Percentiles rank a stretch among this genome's conserved stretches.
phyloP scores from a whole-genome alignment of 352 stramenopile genomes.

The Albugo laibachii region DNA sequence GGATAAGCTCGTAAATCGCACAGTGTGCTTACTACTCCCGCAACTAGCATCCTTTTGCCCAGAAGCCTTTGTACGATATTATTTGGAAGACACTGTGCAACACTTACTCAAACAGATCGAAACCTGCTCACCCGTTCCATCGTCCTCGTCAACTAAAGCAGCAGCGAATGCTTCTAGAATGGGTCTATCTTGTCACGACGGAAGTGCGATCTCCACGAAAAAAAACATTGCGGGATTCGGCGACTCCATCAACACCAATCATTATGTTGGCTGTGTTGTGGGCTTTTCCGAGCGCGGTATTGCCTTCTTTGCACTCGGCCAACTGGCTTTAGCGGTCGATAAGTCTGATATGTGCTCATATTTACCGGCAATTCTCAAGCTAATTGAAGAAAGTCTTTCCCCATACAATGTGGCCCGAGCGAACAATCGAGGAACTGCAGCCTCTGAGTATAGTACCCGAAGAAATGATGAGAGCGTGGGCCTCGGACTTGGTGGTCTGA shows the following conservation, averaged over 20 bases:
- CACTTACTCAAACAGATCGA: conserved; percentile 76
- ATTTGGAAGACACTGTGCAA: conserved; percentile 64
- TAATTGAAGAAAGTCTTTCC: conserved; percentile 29
- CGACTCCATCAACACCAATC: conserved; percentile 2
- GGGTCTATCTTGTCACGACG: conserved; percentile 5
- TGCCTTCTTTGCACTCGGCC: conserved; percentile 85
- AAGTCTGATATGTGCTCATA: conserved; percentile 66
- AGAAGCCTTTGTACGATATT: conserved; percentile 85
- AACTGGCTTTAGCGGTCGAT: conserved; percentile 81
- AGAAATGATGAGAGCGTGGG: too few relatives aligned
- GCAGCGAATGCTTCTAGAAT: conserved; percentile 6
- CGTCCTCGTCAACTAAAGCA: conserved; percentile 2
- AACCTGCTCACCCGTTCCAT: conserved; percentile 18
- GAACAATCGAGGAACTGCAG: too few relatives aligned
- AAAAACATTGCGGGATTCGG: conserved; percentile 2
- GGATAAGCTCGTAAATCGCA: conserved; percentile 61
- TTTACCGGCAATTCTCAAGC: conserved; percentile 49
- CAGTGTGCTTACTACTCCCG: conserved; percentile 80
- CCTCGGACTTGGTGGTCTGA: too few relatives aligned
- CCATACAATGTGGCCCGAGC: too few relatives aligned
- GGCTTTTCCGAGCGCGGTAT: conserved; percentile 35
- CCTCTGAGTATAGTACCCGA: too few relatives aligned
- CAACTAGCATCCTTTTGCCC: conserved; percentile 84
- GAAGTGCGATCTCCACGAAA: conserved; percentile 2
- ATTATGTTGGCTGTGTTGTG: conserved; percentile 1